Conservation (phyloP, 768 basidiomycete genomes). For the Lactarius trivialis region DNA sequence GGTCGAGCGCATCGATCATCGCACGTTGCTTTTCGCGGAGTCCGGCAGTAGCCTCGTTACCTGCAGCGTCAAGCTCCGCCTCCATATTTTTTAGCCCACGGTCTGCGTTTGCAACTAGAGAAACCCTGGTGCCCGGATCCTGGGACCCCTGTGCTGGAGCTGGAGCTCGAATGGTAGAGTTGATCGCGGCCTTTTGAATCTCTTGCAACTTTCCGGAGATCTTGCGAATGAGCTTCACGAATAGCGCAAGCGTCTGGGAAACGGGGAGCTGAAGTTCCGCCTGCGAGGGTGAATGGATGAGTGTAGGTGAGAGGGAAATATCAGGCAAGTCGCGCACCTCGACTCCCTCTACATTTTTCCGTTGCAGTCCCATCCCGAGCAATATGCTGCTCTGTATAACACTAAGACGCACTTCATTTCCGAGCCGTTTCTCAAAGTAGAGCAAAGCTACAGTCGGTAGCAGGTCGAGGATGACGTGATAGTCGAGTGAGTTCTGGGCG, state of each 20-base stretch:
- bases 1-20: slow-evolving; percentile 82
- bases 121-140: neutral
- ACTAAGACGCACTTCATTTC: slow-evolving; percentile 60
- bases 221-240: slow-evolving; percentile 86
- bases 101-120: slow-evolving; percentile 19
- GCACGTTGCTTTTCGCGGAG: slow-evolving; percentile 71
- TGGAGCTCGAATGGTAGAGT: slow-evolving; percentile 46
- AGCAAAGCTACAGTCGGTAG: slow-evolving; percentile 75
- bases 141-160: slow-evolving; percentile 13
- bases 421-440: slow-evolving; percentile 74
- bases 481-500: slow-evolving; percentile 92
- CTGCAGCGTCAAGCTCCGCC: slow-evolving; percentile 50
- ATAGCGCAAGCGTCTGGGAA: slow-evolving; percentile 81
- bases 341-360: slow-evolving; percentile 83
- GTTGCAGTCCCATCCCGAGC: slow-evolving; percentile 82
- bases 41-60: slow-evolving; percentile 50
- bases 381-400: slow-evolving; percentile 90
- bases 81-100: slow-evolving; percentile 30
- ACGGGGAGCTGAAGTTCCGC: slow-evolving; percentile 77
- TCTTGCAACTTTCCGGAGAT: slow-evolving; percentile 68
- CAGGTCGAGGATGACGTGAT: slow-evolving; percentile 91
- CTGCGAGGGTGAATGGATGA: slow-evolving; percentile 32
- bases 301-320: neutral
- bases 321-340: slow-evolving; percentile 46
- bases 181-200: slow-evolving; percentile 73